A percentile compares a stretch with the other conserved stretches of the same genome.
Conservation (phyloP, 345 rosid species). For the Sonneratia alba region DNA sequence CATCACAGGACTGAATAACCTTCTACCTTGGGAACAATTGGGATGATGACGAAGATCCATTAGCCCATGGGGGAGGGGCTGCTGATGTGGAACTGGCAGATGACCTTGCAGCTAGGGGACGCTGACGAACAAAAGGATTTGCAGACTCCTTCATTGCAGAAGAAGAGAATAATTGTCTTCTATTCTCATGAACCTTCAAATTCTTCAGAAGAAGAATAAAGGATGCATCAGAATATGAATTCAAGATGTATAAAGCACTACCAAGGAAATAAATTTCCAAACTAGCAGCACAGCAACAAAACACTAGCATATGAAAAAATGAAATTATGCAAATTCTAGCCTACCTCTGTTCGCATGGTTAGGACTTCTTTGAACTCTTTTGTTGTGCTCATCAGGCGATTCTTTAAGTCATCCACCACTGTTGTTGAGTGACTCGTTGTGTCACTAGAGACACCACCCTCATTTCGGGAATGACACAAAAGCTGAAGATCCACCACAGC, state of each 20-base stretch:
- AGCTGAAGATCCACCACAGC: slow-evolving; percentile 61
- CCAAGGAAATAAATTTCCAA: not conserved
- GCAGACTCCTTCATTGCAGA: slow-evolving; percentile 34
- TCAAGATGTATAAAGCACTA: not conserved
- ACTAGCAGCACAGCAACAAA: not conserved
- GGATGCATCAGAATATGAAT: not conserved
- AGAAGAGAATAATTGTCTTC: slow-evolving; percentile 53
- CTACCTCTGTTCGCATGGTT: slow-evolving; percentile 56
- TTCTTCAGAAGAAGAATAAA: slow-evolving; percentile 24
- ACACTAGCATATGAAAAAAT: not conserved
- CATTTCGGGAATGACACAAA: slow-evolving; percentile 38
- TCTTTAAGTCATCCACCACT: slow-evolving; percentile 52
- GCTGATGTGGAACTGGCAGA: slow-evolving; percentile 26
- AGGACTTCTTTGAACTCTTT: slow-evolving; percentile 64
- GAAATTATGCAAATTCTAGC: not conserved
- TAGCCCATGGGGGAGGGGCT: slow-evolving; percentile 48
- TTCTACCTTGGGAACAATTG: slow-evolving; percentile 36
- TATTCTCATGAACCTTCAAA: slow-evolving; percentile 49
- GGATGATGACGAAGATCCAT: slow-evolving; percentile 38
- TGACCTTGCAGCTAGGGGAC: slow-evolving; percentile 39
- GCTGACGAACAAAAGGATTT: slow-evolving; percentile 60
- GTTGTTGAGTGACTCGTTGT: slow-evolving; percentile 55
- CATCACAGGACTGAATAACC: not conserved
- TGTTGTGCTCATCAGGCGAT: slow-evolving; percentile 53
- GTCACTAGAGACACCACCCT: slow-evolving; percentile 43